phyloP scores from a whole-genome alignment of 106 monocot species.

The Cymbidium sinense region DNA sequence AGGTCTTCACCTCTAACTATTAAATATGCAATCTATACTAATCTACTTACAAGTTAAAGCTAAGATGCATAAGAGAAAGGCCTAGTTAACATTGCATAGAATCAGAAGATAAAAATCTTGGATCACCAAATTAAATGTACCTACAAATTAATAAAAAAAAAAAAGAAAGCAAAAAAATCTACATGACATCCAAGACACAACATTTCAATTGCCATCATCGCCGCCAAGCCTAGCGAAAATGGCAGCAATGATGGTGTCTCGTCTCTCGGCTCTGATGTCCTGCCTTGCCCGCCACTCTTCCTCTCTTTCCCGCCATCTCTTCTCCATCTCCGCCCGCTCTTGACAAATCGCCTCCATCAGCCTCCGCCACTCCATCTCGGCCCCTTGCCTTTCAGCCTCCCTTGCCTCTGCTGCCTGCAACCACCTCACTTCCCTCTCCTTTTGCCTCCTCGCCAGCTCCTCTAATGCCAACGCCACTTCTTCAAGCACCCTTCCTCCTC shows the following conservation, averaged over 20 bases:
- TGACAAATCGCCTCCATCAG: conserved; percentile 38
- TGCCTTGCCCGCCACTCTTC: conserved; percentile 49
- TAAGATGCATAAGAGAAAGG: too few relatives aligned
- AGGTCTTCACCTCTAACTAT: background rate
- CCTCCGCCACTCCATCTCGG: conserved; percentile 50
- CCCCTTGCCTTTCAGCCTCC: conserved; percentile 54
- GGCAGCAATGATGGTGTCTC: conserved; percentile 40
- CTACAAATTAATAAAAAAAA: too few relatives aligned
- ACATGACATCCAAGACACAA: too few relatives aligned
- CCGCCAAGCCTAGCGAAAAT: conserved; percentile 36
- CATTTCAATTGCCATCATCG: background rate
- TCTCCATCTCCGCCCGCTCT: conserved; percentile 46
- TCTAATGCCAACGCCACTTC: conserved; percentile 37
- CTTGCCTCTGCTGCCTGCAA: conserved; percentile 45
- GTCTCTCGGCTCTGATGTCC: conserved; percentile 58
- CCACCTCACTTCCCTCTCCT: conserved; percentile 53
- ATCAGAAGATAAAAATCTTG: too few relatives aligned
- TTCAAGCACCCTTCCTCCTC: background rate
- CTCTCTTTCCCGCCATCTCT: conserved; percentile 63
- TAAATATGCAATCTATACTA: too few relatives aligned
- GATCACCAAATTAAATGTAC: too few relatives aligned
- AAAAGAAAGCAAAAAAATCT: too few relatives aligned
- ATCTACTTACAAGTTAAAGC: too few relatives aligned
- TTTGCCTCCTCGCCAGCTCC: conserved; percentile 53
- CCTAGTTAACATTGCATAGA: too few relatives aligned